Percentiles rank a stretch among this genome's conserved stretches.
phyloP scores from a whole-genome alignment of 306 rosid genomes.

The Geum urbanum region DNA sequence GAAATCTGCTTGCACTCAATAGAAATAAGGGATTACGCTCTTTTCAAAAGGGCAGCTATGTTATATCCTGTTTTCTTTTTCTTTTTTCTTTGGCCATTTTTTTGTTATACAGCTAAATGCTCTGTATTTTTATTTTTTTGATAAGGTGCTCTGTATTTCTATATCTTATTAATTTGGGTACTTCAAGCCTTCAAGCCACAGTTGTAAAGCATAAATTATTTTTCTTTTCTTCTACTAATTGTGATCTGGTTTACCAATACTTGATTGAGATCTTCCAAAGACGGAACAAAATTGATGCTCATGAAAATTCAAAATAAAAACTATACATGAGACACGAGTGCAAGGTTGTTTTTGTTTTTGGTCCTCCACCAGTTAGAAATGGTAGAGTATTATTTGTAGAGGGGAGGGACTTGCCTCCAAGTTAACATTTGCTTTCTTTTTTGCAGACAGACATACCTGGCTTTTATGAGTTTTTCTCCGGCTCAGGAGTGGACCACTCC shows the following conservation, averaged over 20 bases:
- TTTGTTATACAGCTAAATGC: neutral
- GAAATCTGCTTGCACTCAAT: no score
- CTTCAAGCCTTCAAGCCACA: neutral
- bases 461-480: neutral
- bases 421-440: neutral
- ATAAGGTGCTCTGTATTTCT: conserved; percentile 1
- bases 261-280: neutral
- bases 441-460: neutral
- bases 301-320: neutral
- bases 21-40: no score
- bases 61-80: no score
- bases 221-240: neutral
- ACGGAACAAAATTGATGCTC: neutral
- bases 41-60: no score
- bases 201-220: neutral
- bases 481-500: neutral
- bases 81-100: neutral
- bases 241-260: neutral
- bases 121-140: neutral
- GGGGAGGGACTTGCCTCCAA: neutral
- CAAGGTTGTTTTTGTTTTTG: neutral
- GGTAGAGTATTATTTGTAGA: neutral
- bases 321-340: neutral
- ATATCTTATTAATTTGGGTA: neutral
- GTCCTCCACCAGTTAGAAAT: neutral